Base-by-base conservation (phyloP, 192 early-diverging fungal species). In the Funneliformis geosporum region DNA sequence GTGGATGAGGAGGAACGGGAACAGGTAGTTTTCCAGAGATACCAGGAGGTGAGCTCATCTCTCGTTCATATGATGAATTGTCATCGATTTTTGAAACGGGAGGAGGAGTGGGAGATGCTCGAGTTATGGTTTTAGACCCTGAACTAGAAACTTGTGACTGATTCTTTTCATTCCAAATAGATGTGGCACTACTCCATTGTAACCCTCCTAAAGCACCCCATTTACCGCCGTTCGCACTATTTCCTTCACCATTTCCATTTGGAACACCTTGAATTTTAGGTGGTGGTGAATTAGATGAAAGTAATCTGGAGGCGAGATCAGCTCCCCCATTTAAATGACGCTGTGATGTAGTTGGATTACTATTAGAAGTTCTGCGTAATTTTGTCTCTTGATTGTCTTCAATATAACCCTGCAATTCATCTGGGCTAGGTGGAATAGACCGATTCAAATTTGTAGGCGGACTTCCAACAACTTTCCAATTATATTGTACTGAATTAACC, bases 391-490 rank as follows among this genome's bases (percentile, higher is more conserved):
- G 75, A 44, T 44, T 65, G 8, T 76, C 65, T 65, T 67, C 76
- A 43, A 67, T 40, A 47, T 38, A 68, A 44, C n/a, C 46, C 50
- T 78, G 76, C 43, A 39, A 40, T 28, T 76, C 75, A n/a, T 76
- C 75, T 33, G 75, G 40, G 43, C 61, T 60, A 38, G 18, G 73
- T 23, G 87, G 85, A 18, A 86, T 82, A 11, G 90, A 87, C 8
- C 84, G 74, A 8, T 85, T 80, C 25, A 81, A 72, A 33, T 81
- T 59, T 38, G 87, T 82, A 16, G 90, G 89, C 8, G 90, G 90
- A 80, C 84, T 89, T n/a, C 88, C 89, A 42, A 90, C 88, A 55
- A 82, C 80, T 73, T 88, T 92, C 90, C 90, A 92, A 81, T 75
- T 67, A 25, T 18, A 38, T 44, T 73, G 18, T n/a, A 71, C 71